Conservation (phyloP, 2,329 filamentous ascomycete genomes). For the Chrysoporthe austroafricana region DNA sequence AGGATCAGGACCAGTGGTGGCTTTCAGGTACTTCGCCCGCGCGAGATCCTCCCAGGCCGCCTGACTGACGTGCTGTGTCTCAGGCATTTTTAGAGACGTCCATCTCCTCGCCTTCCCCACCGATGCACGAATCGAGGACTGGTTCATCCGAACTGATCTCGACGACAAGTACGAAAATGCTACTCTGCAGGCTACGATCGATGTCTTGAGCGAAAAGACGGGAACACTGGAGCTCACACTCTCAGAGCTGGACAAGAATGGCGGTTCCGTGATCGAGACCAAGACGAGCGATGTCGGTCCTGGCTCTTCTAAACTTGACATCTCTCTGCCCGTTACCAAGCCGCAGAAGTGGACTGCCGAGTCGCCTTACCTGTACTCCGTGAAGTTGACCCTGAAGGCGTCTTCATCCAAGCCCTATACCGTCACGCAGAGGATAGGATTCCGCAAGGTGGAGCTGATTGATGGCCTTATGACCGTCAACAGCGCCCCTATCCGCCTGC, state of each 20-base stretch:
- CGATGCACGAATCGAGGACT: conserved; percentile 57
- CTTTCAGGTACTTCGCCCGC: conserved; percentile 51
- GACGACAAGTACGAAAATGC: conserved; percentile 56
- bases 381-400: conserved; percentile 48
- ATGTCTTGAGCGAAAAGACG: conserved; percentile 41
- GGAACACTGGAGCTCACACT: conserved; percentile 49
- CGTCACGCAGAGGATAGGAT: conserved; percentile 61
- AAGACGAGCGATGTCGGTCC: conserved; percentile 34
- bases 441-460: conserved; percentile 66
- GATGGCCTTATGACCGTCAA: conserved; percentile 66
- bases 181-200: conserved; percentile 52
- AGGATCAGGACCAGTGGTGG: conserved; percentile 74
- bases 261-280: conserved; percentile 38
- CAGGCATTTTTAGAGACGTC: conserved; percentile 69
- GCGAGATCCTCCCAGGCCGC: neutral
- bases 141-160: conserved; percentile 58
- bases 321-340: conserved; percentile 50
- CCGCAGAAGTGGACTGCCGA: conserved; percentile 73
- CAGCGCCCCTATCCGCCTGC: conserved; percentile 61
- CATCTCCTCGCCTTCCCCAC: conserved; percentile 61
- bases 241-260: conserved; percentile 43
- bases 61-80: neutral
- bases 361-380: conserved; percentile 62
- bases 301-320: conserved; percentile 43
- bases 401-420: conserved; percentile 39